Evolutionary conservation across 2,329 filamentous ascomycete genomes (phyloP).

Genomic region (Penicillium sclerotigenum): DNA sequence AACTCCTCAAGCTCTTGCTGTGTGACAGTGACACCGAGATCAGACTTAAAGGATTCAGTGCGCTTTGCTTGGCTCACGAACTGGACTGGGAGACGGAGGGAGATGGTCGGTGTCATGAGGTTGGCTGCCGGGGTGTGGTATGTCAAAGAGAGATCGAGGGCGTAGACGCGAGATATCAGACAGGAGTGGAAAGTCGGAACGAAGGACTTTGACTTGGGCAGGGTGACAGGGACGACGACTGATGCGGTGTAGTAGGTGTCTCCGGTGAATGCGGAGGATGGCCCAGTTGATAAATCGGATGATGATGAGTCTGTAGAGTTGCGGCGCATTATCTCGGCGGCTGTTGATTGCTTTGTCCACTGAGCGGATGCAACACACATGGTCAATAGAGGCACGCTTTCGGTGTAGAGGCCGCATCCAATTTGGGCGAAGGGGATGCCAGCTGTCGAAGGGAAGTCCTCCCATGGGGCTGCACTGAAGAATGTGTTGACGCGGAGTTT

Average conservation of each 20-base stretch:
- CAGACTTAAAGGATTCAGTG: conserved; percentile 7
- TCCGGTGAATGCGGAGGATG: conserved; percentile 29
- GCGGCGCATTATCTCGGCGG: conserved; percentile 30
- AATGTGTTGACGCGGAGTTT: conserved; percentile 59
- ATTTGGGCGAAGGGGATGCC: conserved; percentile 38
- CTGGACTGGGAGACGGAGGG: conserved; percentile 46
- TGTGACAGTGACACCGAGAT: conserved; percentile 17
- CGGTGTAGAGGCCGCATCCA: conserved; percentile 52
- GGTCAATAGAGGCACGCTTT: conserved; percentile 53
- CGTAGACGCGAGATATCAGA: conserved; percentile 62
- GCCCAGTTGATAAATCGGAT: conserved; percentile 30
- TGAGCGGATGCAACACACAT: conserved; percentile 56
- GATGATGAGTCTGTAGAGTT: conserved; percentile 35
- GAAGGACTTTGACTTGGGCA: conserved; percentile 60
- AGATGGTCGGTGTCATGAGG: conserved; percentile 39
- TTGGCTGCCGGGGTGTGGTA: conserved; percentile 50
- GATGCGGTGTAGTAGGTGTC: conserved; percentile 58
- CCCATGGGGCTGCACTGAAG: conserved; percentile 53
- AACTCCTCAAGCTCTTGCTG: conserved; percentile 30
- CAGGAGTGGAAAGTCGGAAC: conserved; percentile 69
- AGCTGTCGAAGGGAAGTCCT: conserved; percentile 48
- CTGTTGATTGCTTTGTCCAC: conserved; percentile 51
- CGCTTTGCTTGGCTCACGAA: conserved; percentile 29
- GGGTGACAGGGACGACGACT: conserved; percentile 61
- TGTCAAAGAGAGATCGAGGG: conserved; percentile 57